Evolutionary conservation across 176 grass and related monocot species (phyloP), one percentile per base, ranked within the genome.

Genomic region (Ampelocalamus luodianensis): DNA sequence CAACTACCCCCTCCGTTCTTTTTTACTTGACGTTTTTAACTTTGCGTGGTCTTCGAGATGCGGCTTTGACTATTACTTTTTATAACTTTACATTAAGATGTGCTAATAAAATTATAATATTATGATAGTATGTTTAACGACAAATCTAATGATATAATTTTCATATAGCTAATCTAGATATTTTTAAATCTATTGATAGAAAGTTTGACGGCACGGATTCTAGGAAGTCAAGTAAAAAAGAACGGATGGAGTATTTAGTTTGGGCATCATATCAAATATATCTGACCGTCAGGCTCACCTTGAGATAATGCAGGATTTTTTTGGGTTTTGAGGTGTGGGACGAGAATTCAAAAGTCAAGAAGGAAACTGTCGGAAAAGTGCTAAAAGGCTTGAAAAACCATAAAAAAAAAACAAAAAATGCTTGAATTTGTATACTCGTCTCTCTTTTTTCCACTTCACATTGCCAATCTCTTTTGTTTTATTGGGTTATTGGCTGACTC

Each of bases 381-480:
- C 65, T 86, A 48, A 51, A 82, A 81, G 26, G 68, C 10, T 63
- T 37, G 15, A 68, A 69, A 76, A 59, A 32, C 34, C 34, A 51
- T 59, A 8, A 17, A 76, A 10, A 17, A 76, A 15, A 79, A 61
- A n/a, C n/a, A n/a, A 12, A 45, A 73, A 74, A 80, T 50, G 12
- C 37, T 76, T 70, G 44, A 34, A 75, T 81, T 27, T 64, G 3
- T 23, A 48, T 65, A 16, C 38, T 11, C 44, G 43, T 70, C 48
- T 54, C 26, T 53, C 32, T 53, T 65, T 68, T 46, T 63, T 26
- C 36, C 43, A 17, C 67, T 73, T 77, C 40, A 68, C 67, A 70
- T 89, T 74, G n/a, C 16, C 59, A 38, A 66, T 76, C 81, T 86
- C 46, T 79, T 75, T 51, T 74, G 50, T 67, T 66, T 17, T 51